Evolutionary conservation across 768 basidiomycete species (phyloP).

Genomic region (Leccinum pellstonianum): DNA sequence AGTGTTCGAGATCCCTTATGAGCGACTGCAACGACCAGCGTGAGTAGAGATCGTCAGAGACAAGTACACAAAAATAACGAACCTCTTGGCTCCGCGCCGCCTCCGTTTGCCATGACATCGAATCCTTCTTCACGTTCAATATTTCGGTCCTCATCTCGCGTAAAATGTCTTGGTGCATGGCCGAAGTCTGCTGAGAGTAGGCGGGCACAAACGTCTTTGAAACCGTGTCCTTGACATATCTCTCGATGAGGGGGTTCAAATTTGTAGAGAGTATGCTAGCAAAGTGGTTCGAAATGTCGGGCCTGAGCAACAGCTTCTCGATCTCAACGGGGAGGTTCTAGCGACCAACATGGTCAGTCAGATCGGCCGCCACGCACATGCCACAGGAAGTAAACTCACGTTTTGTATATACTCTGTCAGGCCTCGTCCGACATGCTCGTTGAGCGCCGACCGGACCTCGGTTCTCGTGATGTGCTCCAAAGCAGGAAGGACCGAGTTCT

Average conservation of each 20-base stretch:
- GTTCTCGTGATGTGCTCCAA: slow-evolving; percentile 79
- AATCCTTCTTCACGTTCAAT: slow-evolving; percentile 72
- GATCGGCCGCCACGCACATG: background rate
- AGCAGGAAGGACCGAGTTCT: slow-evolving; percentile 78
- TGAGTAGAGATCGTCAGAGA: slow-evolving; percentile 10
- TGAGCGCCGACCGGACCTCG: slow-evolving; percentile 76
- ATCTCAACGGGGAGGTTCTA: slow-evolving; percentile 78
- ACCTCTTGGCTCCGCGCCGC: slow-evolving; percentile 79
- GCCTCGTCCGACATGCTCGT: slow-evolving; percentile 73
- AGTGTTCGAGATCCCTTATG: slow-evolving; percentile 80
- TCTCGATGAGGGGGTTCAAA: slow-evolving; percentile 73
- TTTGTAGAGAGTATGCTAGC: slow-evolving; percentile 70
- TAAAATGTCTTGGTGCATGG: slow-evolving; percentile 77
- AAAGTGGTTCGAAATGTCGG: slow-evolving; percentile 76
- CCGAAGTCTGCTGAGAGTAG: slow-evolving; percentile 69
- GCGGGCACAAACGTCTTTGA: slow-evolving; percentile 72
- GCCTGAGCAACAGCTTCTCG: slow-evolving; percentile 71
- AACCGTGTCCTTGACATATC: slow-evolving; percentile 79
- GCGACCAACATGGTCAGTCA: slow-evolving; percentile 8
- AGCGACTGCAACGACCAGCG: slow-evolving; percentile 45
- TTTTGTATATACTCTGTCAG: slow-evolving; percentile 71
- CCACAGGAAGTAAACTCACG: slow-evolving; percentile 37
- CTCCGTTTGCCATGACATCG: slow-evolving; percentile 80
- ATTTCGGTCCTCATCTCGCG: slow-evolving; percentile 76
- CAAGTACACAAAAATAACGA: background rate